Percentiles rank a stretch among this genome's conserved stretches.
These are phyloP conservation scores for Alternaria novae-zelandiae DNA, from an alignment of 2,329 filamentous ascomycete species.

Conservation along the genomic window DNA sequence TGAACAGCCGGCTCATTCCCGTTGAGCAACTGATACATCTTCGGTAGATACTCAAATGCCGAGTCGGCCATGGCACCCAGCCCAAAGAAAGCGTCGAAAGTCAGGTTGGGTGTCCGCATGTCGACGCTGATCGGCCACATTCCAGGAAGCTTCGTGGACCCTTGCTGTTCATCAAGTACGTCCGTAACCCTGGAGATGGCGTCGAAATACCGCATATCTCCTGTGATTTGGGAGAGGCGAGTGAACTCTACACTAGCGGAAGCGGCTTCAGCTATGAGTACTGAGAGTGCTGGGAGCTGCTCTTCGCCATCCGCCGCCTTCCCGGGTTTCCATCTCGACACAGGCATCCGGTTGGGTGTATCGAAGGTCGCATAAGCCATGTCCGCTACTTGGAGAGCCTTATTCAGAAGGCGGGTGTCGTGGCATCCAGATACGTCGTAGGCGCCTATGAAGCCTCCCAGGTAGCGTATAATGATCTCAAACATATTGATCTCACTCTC, in stretches of 20 bases:
- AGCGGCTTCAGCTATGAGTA: constrained; percentile 54
- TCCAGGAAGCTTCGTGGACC: constrained; percentile 51
- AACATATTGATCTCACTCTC: constrained; percentile 54
- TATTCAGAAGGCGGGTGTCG: constrained; percentile 73
- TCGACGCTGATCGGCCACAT: constrained; percentile 57
- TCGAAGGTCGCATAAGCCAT: constrained; percentile 83
- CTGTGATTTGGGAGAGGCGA: constrained; percentile 52
- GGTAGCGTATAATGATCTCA: constrained; percentile 71
- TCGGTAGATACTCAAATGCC: constrained; percentile 51
- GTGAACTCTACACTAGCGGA: constrained; percentile 56
- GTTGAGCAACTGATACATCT: constrained; percentile 55
- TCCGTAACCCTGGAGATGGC: constrained; percentile 52
- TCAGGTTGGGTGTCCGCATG: constrained; percentile 48
- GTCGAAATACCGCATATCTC: constrained; percentile 54
- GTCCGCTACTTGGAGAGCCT: constrained; percentile 79
- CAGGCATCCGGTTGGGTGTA: constrained; percentile 91
- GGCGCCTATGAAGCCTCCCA: constrained; percentile 83
- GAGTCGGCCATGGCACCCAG: constrained; percentile 46
- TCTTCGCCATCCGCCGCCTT: constrained; percentile 41
- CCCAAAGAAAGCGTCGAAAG: constrained; percentile 43
- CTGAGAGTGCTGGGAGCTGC: constrained; percentile 47
- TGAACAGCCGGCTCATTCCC: constrained; percentile 55
- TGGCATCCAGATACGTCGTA: constrained; percentile 77
- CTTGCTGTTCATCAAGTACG: constrained; percentile 50
- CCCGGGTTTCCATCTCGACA: constrained; percentile 52